These are phyloP conservation scores for Globisporangium yorkense DNA, from an alignment of 352 stramenopile genomes.

Conservation along the genomic window DNA sequence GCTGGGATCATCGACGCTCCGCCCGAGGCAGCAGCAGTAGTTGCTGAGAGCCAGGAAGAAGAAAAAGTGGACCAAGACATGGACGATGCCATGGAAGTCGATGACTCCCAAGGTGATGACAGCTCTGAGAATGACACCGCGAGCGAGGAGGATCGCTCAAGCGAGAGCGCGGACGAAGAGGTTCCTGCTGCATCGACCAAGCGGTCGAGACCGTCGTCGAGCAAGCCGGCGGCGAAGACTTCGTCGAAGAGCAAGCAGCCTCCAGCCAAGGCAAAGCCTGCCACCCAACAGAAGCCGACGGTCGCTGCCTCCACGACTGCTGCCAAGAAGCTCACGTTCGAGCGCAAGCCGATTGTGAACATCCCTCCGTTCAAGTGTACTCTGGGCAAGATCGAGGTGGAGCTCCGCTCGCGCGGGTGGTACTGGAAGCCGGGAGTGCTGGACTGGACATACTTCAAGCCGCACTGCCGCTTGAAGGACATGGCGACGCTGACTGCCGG, in stretches of 20 bases:
- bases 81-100: conserved; percentile 13
- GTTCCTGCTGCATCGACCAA: conserved; percentile 2
- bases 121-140: conserved; percentile 1
- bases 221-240: background rate
- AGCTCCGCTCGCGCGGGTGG: conserved; percentile 52
- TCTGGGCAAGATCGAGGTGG: conserved; percentile 54
- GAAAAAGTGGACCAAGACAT: conserved; percentile 12
- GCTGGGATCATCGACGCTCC: conserved; percentile 13
- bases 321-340: conserved; percentile 15
- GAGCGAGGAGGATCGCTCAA: background rate
- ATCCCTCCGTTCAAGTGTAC: conserved; percentile 57
- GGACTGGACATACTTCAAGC: conserved; percentile 55
- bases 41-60: conserved; percentile 5
- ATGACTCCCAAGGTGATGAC: conserved; percentile 7
- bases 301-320: background rate
- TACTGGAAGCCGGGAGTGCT: conserved; percentile 42
- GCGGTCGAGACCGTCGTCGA: background rate
- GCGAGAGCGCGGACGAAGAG: conserved; percentile 11
- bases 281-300: background rate
- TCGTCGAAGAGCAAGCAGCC: conserved; percentile 1
- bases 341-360: conserved; percentile 1
- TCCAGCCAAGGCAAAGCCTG: background rate
- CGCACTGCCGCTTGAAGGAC: conserved; percentile 12
- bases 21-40: background rate
- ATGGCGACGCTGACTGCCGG: conserved; percentile 16